Evolutionary conservation across 805 yeast genomes (phyloP).

Genomic region (Lipomyces mesembrius): DNA sequence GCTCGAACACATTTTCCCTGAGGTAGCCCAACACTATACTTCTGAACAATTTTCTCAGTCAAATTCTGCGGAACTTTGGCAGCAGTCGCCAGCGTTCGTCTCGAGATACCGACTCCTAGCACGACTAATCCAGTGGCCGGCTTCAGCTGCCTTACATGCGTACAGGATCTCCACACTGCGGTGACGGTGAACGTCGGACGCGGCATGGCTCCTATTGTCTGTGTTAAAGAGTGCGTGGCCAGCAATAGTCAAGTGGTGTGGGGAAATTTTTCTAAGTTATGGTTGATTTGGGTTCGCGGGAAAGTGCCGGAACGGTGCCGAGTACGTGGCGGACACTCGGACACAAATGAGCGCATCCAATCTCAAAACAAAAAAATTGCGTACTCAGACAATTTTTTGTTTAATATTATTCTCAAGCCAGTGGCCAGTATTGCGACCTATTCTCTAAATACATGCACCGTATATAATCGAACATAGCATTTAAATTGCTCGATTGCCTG

Average conservation of each 20-base stretch:
- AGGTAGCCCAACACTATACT: constrained; percentile 84
- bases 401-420: too few species aligned
- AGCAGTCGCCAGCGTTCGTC: constrained; percentile 29
- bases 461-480: not conserved
- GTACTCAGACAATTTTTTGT: too few species aligned
- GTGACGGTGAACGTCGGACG: constrained; percentile 4
- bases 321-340: too few species aligned
- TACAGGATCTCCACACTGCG: not conserved
- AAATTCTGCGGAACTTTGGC: constrained; percentile 63
- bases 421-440: not conserved
- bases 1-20: constrained; percentile 74
- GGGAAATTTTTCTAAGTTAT: not conserved
- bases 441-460: not conserved
- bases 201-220: constrained; percentile 13
- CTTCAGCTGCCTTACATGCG: not conserved
- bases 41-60: constrained; percentile 94
- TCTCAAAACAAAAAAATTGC: too few species aligned
- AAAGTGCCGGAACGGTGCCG: too few species aligned
- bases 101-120: not conserved
- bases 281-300: not conserved
- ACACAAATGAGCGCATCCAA: too few species aligned
- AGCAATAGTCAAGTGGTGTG: not conserved
- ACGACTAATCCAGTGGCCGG: not conserved
- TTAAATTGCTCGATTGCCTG: not conserved
- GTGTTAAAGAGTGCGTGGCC: constrained; percentile 8